phyloP scores from a whole-genome alignment of 768 basidiomycete genomes.

The Russula sp. region DNA sequence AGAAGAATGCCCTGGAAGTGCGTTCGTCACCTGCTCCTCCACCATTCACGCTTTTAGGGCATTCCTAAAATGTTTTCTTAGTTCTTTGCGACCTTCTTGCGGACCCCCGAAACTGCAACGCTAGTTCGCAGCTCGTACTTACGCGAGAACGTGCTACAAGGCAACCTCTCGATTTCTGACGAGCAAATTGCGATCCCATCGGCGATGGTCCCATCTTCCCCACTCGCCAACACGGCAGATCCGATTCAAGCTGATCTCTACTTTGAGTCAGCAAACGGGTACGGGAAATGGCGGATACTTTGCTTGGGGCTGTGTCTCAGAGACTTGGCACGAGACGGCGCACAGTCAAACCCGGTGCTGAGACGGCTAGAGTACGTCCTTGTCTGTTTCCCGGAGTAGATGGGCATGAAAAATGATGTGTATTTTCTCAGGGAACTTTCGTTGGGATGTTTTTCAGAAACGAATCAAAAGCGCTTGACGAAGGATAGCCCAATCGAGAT shows the following conservation, averaged over 20 bases:
- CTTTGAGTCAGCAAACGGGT: conserved; percentile 9
- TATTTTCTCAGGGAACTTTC: conserved; percentile 21
- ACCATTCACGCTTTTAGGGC: background rate
- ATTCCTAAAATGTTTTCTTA: background rate
- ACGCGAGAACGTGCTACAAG: conserved; percentile 16
- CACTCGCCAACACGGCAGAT: background rate
- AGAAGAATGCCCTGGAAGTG: conserved; percentile 13
- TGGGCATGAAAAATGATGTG: background rate
- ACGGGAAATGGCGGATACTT: conserved; percentile 21
- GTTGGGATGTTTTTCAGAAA: conserved; percentile 17
- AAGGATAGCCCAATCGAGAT: conserved; percentile 25
- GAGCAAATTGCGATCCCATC: background rate
- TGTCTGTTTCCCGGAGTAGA: background rate
- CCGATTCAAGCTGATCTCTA: conserved; percentile 22
- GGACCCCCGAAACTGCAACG: background rate
- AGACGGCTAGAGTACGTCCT: conserved; percentile 17
- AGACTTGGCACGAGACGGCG: conserved; percentile 3
- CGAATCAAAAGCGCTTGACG: conserved; percentile 23
- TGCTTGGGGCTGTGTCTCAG: conserved; percentile 4
- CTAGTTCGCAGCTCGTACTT: conserved; percentile 11
- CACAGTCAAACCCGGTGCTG: background rate
- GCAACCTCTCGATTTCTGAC: conserved; percentile 10
- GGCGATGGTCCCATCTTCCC: background rate
- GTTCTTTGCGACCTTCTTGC: background rate
- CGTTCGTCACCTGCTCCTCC: background rate